Base-by-base conservation (phyloP, 805 yeast genomes). In the Barnettozyma siamensis region DNA sequence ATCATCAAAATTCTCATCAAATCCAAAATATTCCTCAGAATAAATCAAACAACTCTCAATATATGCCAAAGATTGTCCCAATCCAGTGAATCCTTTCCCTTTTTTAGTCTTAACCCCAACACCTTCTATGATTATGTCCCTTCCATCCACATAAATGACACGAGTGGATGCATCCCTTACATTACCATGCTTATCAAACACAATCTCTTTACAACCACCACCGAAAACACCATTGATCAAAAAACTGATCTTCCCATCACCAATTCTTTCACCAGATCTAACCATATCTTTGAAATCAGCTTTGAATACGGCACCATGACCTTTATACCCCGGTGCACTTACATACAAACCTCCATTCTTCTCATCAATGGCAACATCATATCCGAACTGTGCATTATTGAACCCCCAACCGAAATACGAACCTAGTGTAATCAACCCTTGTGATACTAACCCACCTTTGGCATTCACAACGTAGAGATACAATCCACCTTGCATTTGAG, bases 261-360 rank as follows among this genome's bases (percentile, higher is more conserved):
- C 6, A 21, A 21, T 7, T 9, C 6, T 9, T 21, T 21, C 24
- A 21, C 9, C 9, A 9, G 9, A 6, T 12, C 34, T 24, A 18
- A 44, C 31, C 13, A 54, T 31, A 17, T 47, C 50, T 37, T 31
- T 29, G 38, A 71, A 42, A 3, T 58, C 41, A 1, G 73, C 41
- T 28, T 51, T 49, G 70, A 78, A 78, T 4, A 79, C 58, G 0
- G 71, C 69, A 21, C 57, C 57, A 27, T 24, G 38, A 1, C 79
- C 81, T 1, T 78, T 80, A 41, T 56, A 55, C 3, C 73, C 74
- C 1, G 76, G 73, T 0, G 77, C 67, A 0, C 76, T 62, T 3
- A 73, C 50, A 37, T 59, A 60, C 18, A 73, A 50, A 5, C 16
- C 21, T 7, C 50, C 47, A 9, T 46, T 43, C 7, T 17, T 15